Evolutionary conservation across 768 basidiomycete species (phyloP).

Genomic region (Termitomyces sp.): DNA sequence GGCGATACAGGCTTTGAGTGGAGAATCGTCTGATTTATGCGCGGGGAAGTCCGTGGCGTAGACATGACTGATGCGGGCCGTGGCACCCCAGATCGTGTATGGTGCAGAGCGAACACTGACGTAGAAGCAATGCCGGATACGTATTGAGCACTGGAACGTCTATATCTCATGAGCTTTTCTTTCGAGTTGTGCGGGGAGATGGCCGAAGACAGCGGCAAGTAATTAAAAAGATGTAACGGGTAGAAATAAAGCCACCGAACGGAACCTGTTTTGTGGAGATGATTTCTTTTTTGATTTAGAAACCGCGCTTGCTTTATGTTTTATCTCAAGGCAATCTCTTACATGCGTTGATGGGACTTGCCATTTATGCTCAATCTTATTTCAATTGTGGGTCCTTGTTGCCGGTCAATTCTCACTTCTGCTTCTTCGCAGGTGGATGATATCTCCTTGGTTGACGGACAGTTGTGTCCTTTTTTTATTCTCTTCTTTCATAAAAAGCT

Average conservation of each 20-base stretch:
- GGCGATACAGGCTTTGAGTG: neutral
- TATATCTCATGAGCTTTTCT: neutral
- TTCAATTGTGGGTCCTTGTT: neutral
- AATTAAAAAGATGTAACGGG: conserved; percentile 1
- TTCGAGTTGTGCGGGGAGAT: neutral
- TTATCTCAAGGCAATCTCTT: neutral
- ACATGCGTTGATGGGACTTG: neutral
- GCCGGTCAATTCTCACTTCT: neutral
- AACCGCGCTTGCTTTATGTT: neutral
- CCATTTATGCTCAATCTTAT: neutral
- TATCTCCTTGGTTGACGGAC: neutral
- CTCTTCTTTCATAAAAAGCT: neutral
- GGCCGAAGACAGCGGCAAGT: neutral
- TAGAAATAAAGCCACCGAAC: conserved; percentile 1
- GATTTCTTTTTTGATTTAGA: neutral
- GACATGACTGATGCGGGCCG: neutral
- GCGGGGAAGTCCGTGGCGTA: neutral
- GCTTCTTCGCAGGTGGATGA: neutral
- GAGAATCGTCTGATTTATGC: neutral
- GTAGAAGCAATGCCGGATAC: neutral
- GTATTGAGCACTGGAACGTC: neutral
- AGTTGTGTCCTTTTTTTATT: neutral
- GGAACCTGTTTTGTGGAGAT: conserved; percentile 8
- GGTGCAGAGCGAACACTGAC: neutral
- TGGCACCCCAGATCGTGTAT: neutral